Percentiles rank a stretch among this genome's conserved stretches.
These are phyloP conservation scores for Sphaerobolus stellatus DNA, from an alignment of 1,284 basidiomycete genomes.

Conservation along the genomic window DNA sequence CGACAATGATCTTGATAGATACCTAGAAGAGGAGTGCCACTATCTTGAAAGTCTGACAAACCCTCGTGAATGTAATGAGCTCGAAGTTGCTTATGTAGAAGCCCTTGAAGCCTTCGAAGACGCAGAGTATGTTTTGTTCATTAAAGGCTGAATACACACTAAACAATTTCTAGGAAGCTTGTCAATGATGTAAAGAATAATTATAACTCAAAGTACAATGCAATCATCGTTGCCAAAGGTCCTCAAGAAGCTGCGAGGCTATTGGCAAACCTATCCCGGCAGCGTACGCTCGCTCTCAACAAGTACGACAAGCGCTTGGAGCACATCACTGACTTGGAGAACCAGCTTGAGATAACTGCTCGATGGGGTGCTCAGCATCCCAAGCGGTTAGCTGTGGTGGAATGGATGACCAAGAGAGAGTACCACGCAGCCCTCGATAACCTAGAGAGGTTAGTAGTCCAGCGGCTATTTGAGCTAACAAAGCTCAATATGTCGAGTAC, in stretches of 20 bases:
- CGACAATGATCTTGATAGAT: slow-evolving; percentile 1
- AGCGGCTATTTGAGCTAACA: slow-evolving; percentile 32
- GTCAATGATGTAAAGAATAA: not conserved
- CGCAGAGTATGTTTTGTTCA: slow-evolving; percentile 16
- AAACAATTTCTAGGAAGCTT: not conserved
- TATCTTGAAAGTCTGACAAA: slow-evolving; percentile 5
- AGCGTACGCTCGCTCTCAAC: not conserved
- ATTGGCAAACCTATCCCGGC: not conserved
- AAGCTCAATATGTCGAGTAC: slow-evolving; percentile 28
- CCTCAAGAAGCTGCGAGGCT: not conserved
- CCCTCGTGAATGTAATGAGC: not conserved
- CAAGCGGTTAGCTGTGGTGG: slow-evolving; percentile 9
- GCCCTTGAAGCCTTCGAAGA: not conserved
- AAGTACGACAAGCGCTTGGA: not conserved
- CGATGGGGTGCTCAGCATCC: slow-evolving; percentile 11
- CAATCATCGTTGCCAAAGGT: not conserved
- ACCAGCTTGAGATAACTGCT: slow-evolving; percentile 12
- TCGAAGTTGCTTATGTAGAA: slow-evolving; percentile 8
- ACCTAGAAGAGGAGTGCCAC: slow-evolving; percentile 3
- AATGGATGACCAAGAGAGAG: slow-evolving; percentile 17
- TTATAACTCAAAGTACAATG: not conserved
- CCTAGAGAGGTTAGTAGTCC: slow-evolving; percentile 29
- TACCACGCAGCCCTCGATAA: slow-evolving; percentile 26
- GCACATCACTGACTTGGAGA: slow-evolving; percentile 10
- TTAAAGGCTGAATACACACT: not conserved